A percentile compares a stretch with the other conserved stretches of the same genome.
Conservation (phyloP, 2,329 filamentous ascomycete species). For the Davidsoniella eucalypti region DNA sequence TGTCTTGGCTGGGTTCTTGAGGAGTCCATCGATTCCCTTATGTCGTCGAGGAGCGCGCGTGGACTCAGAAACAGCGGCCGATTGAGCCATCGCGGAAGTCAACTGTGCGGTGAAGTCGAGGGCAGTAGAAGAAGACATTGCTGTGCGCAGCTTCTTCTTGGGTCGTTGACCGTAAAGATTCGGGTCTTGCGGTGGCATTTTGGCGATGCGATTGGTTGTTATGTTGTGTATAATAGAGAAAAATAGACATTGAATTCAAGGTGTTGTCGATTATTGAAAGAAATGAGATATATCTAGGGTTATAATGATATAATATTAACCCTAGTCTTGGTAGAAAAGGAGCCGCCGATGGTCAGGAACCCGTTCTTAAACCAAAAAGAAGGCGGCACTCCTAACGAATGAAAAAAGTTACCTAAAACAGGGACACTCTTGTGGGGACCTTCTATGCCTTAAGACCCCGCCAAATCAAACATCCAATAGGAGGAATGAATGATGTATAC, state of each 20-base stretch:
- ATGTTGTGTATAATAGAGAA: background rate
- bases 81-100: conserved; percentile 56
- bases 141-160: conserved; percentile 51
- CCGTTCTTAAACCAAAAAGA: background rate
- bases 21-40: background rate
- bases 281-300: background rate
- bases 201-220: background rate
- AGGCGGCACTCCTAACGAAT: background rate
- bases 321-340: background rate
- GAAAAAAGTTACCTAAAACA: background rate
- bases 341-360: background rate
- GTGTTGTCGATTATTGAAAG: too few relatives aligned
- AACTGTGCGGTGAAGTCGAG: conserved; percentile 83
- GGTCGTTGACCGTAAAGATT: conserved; percentile 63
- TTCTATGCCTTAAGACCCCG: background rate
- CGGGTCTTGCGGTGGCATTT: conserved; percentile 45
- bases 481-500: background rate
- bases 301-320: background rate
- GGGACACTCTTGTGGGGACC: conserved; percentile 1
- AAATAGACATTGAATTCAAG: background rate
- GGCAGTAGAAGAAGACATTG: conserved; percentile 53
- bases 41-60: background rate
- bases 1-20: background rate
- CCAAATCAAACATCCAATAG: conserved; percentile 13
- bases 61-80: conserved; percentile 22